Conservation (phyloP, 495 filamentous ascomycete species). For the Xylaria flabelliformis region DNA sequence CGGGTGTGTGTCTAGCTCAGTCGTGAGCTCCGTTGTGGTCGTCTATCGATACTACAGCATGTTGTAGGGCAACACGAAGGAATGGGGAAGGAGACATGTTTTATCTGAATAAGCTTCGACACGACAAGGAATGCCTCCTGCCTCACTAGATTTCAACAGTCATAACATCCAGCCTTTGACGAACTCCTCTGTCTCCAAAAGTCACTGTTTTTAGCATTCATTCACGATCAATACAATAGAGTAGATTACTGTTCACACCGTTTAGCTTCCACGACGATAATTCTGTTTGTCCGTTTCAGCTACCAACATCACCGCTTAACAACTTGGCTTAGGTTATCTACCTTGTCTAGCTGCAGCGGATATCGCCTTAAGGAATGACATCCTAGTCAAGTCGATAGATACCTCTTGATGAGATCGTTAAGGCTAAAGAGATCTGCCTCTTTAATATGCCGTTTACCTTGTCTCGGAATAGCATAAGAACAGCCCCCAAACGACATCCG, state of each 20-base stretch:
- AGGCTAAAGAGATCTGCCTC: slow-evolving; percentile 5
- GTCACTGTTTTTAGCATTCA: neutral
- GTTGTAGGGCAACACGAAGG: neutral
- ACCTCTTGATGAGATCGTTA: slow-evolving; percentile 3
- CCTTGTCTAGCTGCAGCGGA: neutral
- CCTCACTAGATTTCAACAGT: slow-evolving; percentile 12
- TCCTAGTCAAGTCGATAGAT: slow-evolving; percentile 7
- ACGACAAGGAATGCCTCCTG: slow-evolving; percentile 1
- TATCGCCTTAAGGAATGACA: slow-evolving; percentile 20
- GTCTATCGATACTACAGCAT: slow-evolving; percentile 4
- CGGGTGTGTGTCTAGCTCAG: slow-evolving; percentile 22
- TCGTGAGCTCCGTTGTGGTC: slow-evolving; percentile 1
- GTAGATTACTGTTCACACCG: slow-evolving; percentile 17
- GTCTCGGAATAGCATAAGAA: slow-evolving; percentile 14
- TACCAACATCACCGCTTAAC: neutral
- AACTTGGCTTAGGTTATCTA: neutral
- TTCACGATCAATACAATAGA: neutral
- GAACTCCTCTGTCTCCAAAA: neutral
- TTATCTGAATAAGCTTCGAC: slow-evolving; percentile 15
- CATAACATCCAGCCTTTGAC: neutral
- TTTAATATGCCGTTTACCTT: slow-evolving; percentile 12
- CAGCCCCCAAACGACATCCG: neutral
- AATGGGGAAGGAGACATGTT: slow-evolving; percentile 5
- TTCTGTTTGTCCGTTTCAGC: slow-evolving; percentile 11
- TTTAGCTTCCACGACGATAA: neutral